Evolutionary conservation across 257 asterid genomes (phyloP), one percentile per base, ranked within the genome.

Genomic region (Gentiana macrophylla): DNA sequence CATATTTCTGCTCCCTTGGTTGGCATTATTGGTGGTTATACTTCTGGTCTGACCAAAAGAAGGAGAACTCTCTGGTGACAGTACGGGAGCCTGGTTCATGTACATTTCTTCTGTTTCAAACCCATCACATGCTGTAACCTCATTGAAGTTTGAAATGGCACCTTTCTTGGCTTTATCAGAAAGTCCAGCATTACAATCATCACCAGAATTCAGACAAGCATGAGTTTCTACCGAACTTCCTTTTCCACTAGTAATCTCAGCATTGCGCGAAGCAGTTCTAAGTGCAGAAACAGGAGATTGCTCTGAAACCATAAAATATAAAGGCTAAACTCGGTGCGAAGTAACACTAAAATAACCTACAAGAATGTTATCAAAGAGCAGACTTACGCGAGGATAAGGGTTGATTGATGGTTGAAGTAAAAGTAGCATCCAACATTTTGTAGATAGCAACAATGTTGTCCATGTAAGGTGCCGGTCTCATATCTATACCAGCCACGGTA

Each of bases 391-490:
- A 56, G 59, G 84, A 68, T 32, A 74, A 55, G 62, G 76, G 62
- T 0, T 79, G 90, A 68, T 71, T 52, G 52, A 77, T 34, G 12
- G 72, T 69, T 38, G 84, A 74, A 53, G 51, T 70, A 52, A 83
- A 76, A 35, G 85, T 79, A 61, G 86, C 74, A 57, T 79, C 75
- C 82, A 91, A 61, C 57, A 74, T 79, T 62, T 67, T 70, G 67
- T 77, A 91, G 45, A 81, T 81, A 59, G 74, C 44, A 34, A 78
- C 73, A 35, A 85, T 75, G 57, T 77, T 83, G 71, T 84, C 95
- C 80, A 91, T 59, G 50, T 72, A 62, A 58, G 84, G 75, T 15
- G 91, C 94, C 35, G 89, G 71, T 45, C 98, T 81, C 53, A 78
- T 51, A 36, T 81, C 98, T 91, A 82, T 63, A 63, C 44, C 34